Base-by-base conservation (phyloP, 306 rosid species). In the Nissolia schottii region DNA sequence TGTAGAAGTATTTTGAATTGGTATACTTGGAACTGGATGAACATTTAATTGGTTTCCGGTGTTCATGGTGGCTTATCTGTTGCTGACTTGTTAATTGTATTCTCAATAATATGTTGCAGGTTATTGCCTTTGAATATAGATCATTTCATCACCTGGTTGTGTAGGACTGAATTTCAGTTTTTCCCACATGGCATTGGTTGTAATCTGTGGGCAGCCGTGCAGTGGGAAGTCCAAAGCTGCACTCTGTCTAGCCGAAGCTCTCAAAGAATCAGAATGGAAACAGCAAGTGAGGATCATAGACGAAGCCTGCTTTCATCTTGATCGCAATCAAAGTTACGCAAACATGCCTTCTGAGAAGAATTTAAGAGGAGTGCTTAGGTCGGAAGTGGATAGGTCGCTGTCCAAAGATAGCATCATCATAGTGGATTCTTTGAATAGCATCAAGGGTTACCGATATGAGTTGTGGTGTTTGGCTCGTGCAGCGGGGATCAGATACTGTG, bases 391-490 rank as follows among this genome's bases (percentile, higher is more conserved):
- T 70, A 77, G 99, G 68, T 87, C 97, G 0, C 28, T 94, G 65
- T 89, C 95, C 11, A 85, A 64, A 80, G 99, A 91, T 37, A 84
- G 53, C 61, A 80, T 91, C 43, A 84, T 91, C 20, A 82, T 94
- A 13, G 83, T 94, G 0, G 99, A 94, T 82, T 91, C 96, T 51
- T 83, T 94, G 87, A 94, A 94, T 71, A 89, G 71, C 66, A 94
- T 94, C 72, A 89, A 94, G 85, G 97, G 99, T 71, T 94, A 94
- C 49, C 82, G 99, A 59, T 94, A 91, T 0, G 99, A 91, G 78
- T 77, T 94, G 18, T 94, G 99, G 99, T 94, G 99, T 79, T 86
- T 94, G 82, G 99, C 99, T 62, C 89, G 99, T 14, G 96, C 89
- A 2, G 81, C 95, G 0, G 99, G 97, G 62, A 82, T 86, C 14